Conservation (phyloP, 768 basidiomycete species). For the Termitomyces sp. region DNA sequence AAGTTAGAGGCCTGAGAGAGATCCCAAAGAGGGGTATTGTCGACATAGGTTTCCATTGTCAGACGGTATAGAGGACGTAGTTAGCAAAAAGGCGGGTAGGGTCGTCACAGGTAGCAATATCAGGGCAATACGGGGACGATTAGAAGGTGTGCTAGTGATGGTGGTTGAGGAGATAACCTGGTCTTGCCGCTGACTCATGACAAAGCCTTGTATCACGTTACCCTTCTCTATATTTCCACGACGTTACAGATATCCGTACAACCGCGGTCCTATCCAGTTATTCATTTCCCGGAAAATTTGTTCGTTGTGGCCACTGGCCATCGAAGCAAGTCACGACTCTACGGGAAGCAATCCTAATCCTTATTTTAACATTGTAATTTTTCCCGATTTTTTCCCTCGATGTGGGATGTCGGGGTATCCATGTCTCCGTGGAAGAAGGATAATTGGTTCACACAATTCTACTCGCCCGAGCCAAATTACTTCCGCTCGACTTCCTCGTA, state of each 20-base stretch:
- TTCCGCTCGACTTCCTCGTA: not conserved
- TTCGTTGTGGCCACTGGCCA: not conserved
- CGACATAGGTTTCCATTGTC: conserved; percentile 45
- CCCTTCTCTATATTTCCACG: conserved; percentile 9
- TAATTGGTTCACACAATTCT: not conserved
- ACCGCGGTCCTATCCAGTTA: conserved; percentile 5
- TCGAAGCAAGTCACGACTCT: not conserved
- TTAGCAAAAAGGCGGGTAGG: not conserved
- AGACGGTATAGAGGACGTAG: not conserved
- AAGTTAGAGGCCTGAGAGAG: conserved; percentile 52
- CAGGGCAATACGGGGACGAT: not conserved
- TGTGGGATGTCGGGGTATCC: not conserved
- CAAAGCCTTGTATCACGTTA: conserved; percentile 11
- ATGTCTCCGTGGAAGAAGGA: not conserved
- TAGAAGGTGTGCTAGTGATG: conserved; percentile 1
- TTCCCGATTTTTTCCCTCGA: not conserved
- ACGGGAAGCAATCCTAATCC: not conserved
- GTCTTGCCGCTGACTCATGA: conserved; percentile 16
- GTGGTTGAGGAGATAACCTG: conserved; percentile 14
- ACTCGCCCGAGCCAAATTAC: not conserved
- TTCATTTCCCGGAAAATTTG: not conserved
- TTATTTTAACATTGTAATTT: not conserved
- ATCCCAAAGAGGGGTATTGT: conserved; percentile 60
- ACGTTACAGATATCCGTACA: conserved; percentile 1
- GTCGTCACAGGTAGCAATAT: conserved; percentile 5